Evolutionary conservation across 805 yeast species (phyloP).

Genomic region (Isabelozyma rhagii): DNA sequence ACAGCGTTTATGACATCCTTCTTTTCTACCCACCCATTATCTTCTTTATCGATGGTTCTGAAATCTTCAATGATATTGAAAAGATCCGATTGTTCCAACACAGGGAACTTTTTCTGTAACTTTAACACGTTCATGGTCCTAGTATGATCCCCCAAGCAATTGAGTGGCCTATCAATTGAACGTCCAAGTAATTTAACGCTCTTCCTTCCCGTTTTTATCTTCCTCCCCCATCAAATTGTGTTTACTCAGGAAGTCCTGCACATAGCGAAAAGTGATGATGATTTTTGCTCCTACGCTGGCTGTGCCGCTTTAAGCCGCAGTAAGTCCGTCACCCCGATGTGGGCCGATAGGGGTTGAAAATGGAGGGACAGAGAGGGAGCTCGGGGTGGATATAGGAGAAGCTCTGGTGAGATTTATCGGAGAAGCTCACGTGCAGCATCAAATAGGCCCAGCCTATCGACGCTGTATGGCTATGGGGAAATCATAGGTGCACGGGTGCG

Average conservation of each 20-base stretch:
- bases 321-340: not conserved
- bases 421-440: too few relatives aligned
- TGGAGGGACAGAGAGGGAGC: too few relatives aligned
- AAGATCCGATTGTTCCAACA: conserved; percentile 79
- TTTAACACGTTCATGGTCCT: conserved; percentile 39
- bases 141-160: too few relatives aligned
- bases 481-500: not conserved
- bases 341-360: too few relatives aligned
- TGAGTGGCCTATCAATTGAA: not conserved
- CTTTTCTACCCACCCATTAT: conserved; percentile 92
- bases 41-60: conserved; percentile 80
- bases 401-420: too few relatives aligned
- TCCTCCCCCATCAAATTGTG: not conserved
- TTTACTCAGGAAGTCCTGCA: not conserved
- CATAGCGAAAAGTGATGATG: not conserved
- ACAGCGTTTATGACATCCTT: conserved; percentile 83
- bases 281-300: not conserved
- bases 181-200: not conserved
- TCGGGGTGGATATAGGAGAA: too few relatives aligned
- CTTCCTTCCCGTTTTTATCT: not conserved
- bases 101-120: conserved; percentile 75
- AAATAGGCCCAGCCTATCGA: too few relatives aligned
- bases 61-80: conserved; percentile 84
- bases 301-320: not conserved
- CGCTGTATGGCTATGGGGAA: too few relatives aligned